Evolutionary conservation across 2,329 filamentous ascomycete genomes (phyloP).

Genomic region (Sarocladium brachiariae): DNA sequence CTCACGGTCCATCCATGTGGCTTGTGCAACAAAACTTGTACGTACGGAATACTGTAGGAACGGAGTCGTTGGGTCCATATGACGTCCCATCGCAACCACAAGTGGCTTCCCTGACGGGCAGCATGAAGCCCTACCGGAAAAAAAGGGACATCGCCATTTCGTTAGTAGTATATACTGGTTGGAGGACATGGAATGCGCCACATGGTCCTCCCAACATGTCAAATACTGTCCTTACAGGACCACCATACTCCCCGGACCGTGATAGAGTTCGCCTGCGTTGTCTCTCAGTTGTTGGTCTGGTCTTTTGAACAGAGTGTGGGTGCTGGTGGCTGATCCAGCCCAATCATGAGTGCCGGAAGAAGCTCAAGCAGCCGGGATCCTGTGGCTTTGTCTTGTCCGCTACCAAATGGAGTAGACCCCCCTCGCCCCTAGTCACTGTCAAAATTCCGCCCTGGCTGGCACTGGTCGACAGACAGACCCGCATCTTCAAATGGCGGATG

Average conservation of each 20-base stretch:
- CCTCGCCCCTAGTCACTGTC: slow-evolving; percentile 7
- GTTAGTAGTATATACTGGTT: no score
- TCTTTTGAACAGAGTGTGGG: not conserved
- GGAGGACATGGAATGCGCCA: no score
- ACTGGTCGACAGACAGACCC: slow-evolving; percentile 1
- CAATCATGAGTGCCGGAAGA: slow-evolving; percentile 2
- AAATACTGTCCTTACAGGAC: no score
- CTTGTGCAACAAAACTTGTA: not conserved
- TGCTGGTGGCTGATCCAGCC: slow-evolving; percentile 1
- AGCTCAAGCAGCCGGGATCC: not conserved
- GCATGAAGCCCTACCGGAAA: no score
- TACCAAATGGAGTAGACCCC: slow-evolving; percentile 4
- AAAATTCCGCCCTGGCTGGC: slow-evolving; percentile 6
- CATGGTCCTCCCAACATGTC: no score
- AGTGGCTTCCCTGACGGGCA: no score
- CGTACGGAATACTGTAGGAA: no score
- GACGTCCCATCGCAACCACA: not conserved
- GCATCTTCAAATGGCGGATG: not conserved
- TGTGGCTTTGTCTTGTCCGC: slow-evolving; percentile 6
- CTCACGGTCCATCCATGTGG: not conserved
- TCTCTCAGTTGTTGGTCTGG: not conserved
- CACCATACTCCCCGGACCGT: not conserved
- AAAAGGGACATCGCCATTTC: no score
- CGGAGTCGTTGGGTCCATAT: not conserved
- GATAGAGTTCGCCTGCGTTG: not conserved